Percentiles rank a stretch among this genome's conserved stretches.
phyloP scores from a whole-genome alignment of 345 rosid species.

The Eutrema heterophyllum region DNA sequence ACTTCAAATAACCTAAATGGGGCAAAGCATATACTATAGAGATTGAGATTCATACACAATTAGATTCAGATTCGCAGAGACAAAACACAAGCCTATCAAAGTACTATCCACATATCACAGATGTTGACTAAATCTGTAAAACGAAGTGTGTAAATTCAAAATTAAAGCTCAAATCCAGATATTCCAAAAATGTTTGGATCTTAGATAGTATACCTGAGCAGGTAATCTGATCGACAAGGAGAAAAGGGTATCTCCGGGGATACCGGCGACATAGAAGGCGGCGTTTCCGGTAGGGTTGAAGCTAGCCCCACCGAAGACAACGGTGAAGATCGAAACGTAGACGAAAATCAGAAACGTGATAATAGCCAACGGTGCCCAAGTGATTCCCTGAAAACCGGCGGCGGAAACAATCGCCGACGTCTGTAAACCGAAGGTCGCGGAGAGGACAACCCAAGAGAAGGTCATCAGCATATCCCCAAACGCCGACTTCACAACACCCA shows the following conservation, averaged over 20 bases:
- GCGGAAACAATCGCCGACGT: slow-evolving; percentile 46
- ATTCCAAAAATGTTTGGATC: not conserved
- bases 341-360: slow-evolving; percentile 52
- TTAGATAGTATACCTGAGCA: slow-evolving; percentile 55
- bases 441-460: slow-evolving; percentile 68
- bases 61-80: slow-evolving; percentile 4
- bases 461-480: slow-evolving; percentile 68
- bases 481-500: slow-evolving; percentile 68
- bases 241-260: slow-evolving; percentile 68
- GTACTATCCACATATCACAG: not conserved
- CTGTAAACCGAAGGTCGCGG: slow-evolving; percentile 58
- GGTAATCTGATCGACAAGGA: slow-evolving; percentile 90
- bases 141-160: not conserved
- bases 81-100: not conserved
- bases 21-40: slow-evolving; percentile 12
- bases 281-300: slow-evolving; percentile 85
- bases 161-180: not conserved
- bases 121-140: not conserved
- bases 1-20: not conserved
- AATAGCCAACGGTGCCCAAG: slow-evolving; percentile 55
- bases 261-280: slow-evolving; percentile 80
- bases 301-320: slow-evolving; percentile 83
- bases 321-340: slow-evolving; percentile 57
- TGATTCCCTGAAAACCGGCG: slow-evolving; percentile 39
- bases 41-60: not conserved